Evolutionary conservation across 164 flowering plant genomes (phyloP), one percentile per base, ranked within the genome.

Genomic region (Stephania japonica): DNA sequence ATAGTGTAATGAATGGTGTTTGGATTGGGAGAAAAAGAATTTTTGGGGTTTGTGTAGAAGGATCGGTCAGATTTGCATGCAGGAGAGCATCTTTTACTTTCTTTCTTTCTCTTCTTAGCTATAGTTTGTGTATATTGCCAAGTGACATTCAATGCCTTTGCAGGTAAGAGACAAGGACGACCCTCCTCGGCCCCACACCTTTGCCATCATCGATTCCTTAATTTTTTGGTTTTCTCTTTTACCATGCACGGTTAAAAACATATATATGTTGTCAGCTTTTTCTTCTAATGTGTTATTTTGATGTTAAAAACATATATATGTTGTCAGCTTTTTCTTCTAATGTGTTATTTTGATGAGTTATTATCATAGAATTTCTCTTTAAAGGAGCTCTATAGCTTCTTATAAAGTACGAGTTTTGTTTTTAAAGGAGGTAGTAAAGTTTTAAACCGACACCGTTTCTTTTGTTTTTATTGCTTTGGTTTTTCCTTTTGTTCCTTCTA

Each of bases 121-220:
- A 32, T 32, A n/a, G 1, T 32, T 0, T 16, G 32, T 44, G 43
- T 65, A 72, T 81, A 32, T 74, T 2, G 83, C 85, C 84, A 85
- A 81, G 77, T 26, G 61, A 10, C 81, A 85, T 75, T 83, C 14
- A 83, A 80, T 80, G 83, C 77, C 61, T 32, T 14, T 70, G 65
- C 81, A 74, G 85, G 80, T 81, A 75, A 70, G 61, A 62, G 79
- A 66, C 42, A 74, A 64, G 9, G 71, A 76, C 75, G 56, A 21
- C 68, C 71, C 69, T 56, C 7, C 71, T 8, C 11, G 62, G 62
- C 65, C 77, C 66, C 68, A 73, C 75, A 27, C 63, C 62, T 56
- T 73, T 73, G 27, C 70, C 69, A 24, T 65, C 62, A 24, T 65
- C 68, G 56, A 70, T 21, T 19, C 7, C 19, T n/a, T n/a, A n/a